Conservation (phyloP, 148 eudicot species). For the Camellia granthamiana region DNA sequence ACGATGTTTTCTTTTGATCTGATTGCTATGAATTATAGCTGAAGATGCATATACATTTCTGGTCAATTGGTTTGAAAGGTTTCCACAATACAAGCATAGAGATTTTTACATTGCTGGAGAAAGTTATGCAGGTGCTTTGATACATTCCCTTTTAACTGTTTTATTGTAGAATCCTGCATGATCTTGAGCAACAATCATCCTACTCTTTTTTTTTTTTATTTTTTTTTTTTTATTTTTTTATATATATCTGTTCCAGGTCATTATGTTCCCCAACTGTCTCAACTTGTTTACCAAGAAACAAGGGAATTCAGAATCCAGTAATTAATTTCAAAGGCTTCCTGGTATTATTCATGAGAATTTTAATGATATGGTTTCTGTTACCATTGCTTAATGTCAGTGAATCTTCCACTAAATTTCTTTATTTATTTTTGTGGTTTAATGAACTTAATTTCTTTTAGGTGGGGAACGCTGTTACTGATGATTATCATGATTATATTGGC, state of each 20-base stretch:
- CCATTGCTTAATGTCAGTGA: neutral
- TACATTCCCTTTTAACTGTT: neutral
- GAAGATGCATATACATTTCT: conserved; percentile 80
- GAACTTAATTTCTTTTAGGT: conserved; percentile 43
- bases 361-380: neutral
- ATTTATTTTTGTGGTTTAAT: neutral
- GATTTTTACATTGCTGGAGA: conserved; percentile 93
- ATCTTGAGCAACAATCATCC: conserved; percentile 6
- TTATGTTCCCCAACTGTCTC: conserved; percentile 89
- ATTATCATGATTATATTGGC: conserved; percentile 78
- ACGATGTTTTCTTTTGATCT: neutral
- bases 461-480: conserved; percentile 92
- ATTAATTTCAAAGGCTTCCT: conserved; percentile 88
- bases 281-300: conserved; percentile 66
- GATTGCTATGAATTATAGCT: conserved; percentile 44
- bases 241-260: conserved; percentile 51
- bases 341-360: conserved; percentile 36
- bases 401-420: neutral
- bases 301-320: conserved; percentile 58
- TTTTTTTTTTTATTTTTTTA: no score
- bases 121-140: conserved; percentile 76
- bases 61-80: conserved; percentile 75
- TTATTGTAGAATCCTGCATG: neutral
- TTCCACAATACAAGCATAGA: conserved; percentile 89
- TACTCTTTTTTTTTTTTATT: neutral